Evolutionary conservation across 2,329 filamentous ascomycete species (phyloP).

Genomic region (Aphanoascus verrucosus): DNA sequence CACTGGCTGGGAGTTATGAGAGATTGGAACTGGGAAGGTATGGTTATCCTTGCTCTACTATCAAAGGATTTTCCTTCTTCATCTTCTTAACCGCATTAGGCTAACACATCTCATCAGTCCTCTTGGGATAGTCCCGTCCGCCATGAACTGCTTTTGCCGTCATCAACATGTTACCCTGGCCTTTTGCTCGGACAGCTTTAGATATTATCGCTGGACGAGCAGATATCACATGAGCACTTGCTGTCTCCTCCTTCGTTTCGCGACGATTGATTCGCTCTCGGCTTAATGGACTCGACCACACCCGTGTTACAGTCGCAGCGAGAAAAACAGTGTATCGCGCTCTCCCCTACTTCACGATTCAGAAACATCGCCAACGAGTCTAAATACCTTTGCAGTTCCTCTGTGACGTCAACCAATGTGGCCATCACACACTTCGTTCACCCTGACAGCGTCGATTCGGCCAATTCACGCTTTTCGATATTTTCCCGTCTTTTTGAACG

Average conservation of each 20-base stretch:
- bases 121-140: neutral
- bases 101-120: neutral
- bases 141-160: too few species aligned
- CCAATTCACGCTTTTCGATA: too few species aligned
- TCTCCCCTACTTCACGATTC: neutral
- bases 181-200: too few species aligned
- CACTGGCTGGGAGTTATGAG: conserved; percentile 65
- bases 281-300: too few species aligned
- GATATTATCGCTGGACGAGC: too few species aligned
- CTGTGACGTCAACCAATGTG: neutral
- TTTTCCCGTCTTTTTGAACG: too few species aligned
- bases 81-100: neutral
- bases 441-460: too few species aligned
- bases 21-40: conserved; percentile 63
- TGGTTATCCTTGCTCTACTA: too few species aligned
- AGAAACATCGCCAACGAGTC: neutral
- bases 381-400: conserved; percentile 2
- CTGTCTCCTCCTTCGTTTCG: neutral
- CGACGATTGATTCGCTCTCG: neutral
- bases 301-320: too few species aligned
- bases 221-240: too few species aligned
- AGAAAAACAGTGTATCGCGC: neutral
- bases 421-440: neutral
- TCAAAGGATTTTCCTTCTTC: neutral
- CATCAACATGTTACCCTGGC: too few species aligned